phyloP scores from a whole-genome alignment of 2,329 filamentous ascomycete species.

The Colletotrichum lentis region DNA sequence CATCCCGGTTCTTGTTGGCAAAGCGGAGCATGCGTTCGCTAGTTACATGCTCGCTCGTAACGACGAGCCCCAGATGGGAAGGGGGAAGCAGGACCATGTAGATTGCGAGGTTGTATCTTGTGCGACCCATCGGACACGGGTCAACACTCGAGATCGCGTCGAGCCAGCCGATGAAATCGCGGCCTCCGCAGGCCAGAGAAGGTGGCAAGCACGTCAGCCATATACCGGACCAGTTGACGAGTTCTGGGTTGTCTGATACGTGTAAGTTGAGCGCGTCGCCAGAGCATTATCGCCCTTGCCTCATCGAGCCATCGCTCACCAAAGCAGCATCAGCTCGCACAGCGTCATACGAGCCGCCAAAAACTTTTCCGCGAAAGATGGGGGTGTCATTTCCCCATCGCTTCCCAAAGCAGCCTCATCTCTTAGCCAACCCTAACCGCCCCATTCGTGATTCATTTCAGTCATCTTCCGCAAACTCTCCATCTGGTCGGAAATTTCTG shows the following conservation, averaged over 20 bases:
- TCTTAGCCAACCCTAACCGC: conserved; percentile 8
- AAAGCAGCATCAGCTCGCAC: conserved; percentile 15
- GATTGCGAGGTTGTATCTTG: conserved; percentile 5
- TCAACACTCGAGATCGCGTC: neutral
- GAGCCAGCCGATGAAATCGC: neutral
- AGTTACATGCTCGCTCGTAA: conserved; percentile 27
- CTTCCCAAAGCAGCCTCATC: conserved; percentile 29
- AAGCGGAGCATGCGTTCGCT: conserved; percentile 20
- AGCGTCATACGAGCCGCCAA: conserved; percentile 16
- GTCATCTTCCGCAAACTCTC: conserved; percentile 13
- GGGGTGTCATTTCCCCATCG: conserved; percentile 30
- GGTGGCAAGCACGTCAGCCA: neutral
- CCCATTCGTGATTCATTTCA: conserved; percentile 3
- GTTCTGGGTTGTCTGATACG: neutral
- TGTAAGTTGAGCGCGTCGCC: conserved; percentile 11
- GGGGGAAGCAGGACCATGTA: neutral
- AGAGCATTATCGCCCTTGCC: conserved; percentile 1
- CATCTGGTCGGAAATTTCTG: neutral
- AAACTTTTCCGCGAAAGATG: conserved; percentile 23
- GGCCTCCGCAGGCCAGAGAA: neutral
- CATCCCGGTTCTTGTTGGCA: neutral
- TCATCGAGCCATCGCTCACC: conserved; percentile 25
- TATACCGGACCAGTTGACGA: neutral
- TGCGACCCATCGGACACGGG: neutral
- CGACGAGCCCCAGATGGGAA: conserved; percentile 14